Base-by-base conservation (phyloP, 768 basidiomycete genomes). In the Chalciporus pseudorubinellus region DNA sequence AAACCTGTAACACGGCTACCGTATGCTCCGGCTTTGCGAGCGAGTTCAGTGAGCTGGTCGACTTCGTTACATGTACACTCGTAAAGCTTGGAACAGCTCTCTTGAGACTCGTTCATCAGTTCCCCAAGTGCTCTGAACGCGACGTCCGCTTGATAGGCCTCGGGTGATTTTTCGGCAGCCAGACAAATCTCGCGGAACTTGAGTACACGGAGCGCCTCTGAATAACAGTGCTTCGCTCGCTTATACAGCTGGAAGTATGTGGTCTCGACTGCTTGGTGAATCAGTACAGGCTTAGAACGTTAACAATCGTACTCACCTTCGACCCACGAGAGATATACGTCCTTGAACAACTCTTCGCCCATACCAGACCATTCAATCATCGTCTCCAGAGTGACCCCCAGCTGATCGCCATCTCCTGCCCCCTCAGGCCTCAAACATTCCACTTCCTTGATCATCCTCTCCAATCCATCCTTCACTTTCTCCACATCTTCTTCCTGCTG, bases 11-110 rank as follows among this genome's bases (percentile, higher is more conserved):
- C 73, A 21, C 92, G 79, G 57, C 84, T 85, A 6, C 92, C 93
- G 57, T 83, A 79, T 4, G 91, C 89, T 14, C 92, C 92, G 1
- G 85, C 81, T 16, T 79, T 72, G 44, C 77, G 72, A 9, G 89
- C 86, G 19, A 95, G 68, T 36, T 58, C 63, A 3, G 82, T 81
- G 9, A 95, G 76, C 60, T 81, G 70, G 63, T 95, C 81, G 16
- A 94, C 70, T 70, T 95, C 89, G 1, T 81, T 77, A 62, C 87
- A 88, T 8, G 88, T 89, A 70, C 89, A 92, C 54, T 94, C 84
- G 62, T 78, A 95, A 9, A 87, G 66, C 39, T 76, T 66, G 29
- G 79, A 60, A 66, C 92, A 93, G 61, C 83, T 85, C 40, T 70
- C 70, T 64, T 92, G 90, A 16, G 85, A 89, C 47, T 83, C 83